These are phyloP conservation scores for Magnolia officinalis DNA, from an alignment of 164 flowering plant genomes.

Conservation along the genomic window DNA sequence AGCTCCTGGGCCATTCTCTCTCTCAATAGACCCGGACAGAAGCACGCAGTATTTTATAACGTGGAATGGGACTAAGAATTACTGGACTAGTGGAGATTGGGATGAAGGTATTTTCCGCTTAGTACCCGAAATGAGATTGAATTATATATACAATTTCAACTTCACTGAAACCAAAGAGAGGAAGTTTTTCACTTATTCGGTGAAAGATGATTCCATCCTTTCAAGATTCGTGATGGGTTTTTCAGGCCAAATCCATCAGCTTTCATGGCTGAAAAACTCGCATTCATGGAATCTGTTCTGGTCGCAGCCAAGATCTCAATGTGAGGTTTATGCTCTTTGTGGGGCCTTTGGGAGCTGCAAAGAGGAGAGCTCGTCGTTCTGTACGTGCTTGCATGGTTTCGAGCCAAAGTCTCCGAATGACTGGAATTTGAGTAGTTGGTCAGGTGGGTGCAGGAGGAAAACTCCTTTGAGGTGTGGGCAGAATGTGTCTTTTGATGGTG, in stretches of 20 bases:
- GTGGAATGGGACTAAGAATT: constrained; percentile 2
- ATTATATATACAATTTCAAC: constrained; percentile 5
- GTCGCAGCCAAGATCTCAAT: background rate
- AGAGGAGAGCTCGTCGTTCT: background rate
- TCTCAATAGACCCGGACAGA: background rate
- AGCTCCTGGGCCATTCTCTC: background rate
- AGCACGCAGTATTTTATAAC: background rate
- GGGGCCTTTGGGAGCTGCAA: constrained; percentile 19
- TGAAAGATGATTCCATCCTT: background rate
- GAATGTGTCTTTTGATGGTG: background rate
- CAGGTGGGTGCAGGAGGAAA: constrained; percentile 23
- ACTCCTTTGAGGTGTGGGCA: constrained; percentile 12
- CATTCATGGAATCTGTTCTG: background rate
- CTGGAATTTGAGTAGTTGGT: constrained; percentile 10
- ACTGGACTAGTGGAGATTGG: constrained; percentile 7
- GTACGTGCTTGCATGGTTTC: constrained; percentile 21
- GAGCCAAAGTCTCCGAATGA: background rate
- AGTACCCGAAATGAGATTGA: constrained; percentile 23
- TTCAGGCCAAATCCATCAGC: background rate
- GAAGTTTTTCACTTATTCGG: background rate
- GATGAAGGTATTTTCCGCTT: constrained; percentile 17
- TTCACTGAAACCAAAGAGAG: background rate
- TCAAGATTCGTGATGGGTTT: background rate
- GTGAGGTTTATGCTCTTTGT: constrained; percentile 3
- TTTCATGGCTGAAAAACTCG: background rate